Evolutionary conservation across 1,284 basidiomycete genomes (phyloP), one percentile per base, ranked within the genome.

Genomic region (Heterobasidion annosum): DNA sequence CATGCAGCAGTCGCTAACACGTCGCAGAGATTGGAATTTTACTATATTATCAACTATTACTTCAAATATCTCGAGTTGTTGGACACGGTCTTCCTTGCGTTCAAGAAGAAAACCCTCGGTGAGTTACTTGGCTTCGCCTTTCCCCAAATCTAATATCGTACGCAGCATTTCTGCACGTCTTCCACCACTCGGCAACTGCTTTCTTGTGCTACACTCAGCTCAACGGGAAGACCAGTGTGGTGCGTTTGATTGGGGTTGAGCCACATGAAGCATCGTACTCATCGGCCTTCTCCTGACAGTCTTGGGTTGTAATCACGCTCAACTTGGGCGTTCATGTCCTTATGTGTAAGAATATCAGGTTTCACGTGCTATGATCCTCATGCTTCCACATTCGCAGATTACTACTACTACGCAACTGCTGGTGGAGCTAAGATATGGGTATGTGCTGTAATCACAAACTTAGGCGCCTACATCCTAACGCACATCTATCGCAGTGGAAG

Each of bases 181-280:
- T 97, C 79, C 96, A 98, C 71, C 96, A 98, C 76, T 93, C 95
- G 58, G 96, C 95, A n/a, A 98, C 96, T 55, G 96, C 96, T 56
- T 72, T 96, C 54, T 78, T 99, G 57, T 98, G 96, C 75, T 98
- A 86, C 70, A 86, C 87, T 55, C 95, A 99, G 74, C 79, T 99
- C 59, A 88, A 96, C 64, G 95, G 97, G 66, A 81, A 82, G 69
- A 95, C 94, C 51, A 91, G 90, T 61, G 85, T 97, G 59, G 91
- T 93, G 69, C 61, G 85, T 70, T 33, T 19, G 9, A 19, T 15
- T 51, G 19, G 25, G 25, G 37, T 40, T 40, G 10, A 12, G 37
- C 37, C 37, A 40, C 37, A 5, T 40, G 12, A 40, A n/a, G 37
- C n/a, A 10, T 40, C 37, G 37, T 34, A 45, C 50, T 52, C 40